Conservation (phyloP, 495 filamentous ascomycete species). For the Aspergillus panamensis region DNA sequence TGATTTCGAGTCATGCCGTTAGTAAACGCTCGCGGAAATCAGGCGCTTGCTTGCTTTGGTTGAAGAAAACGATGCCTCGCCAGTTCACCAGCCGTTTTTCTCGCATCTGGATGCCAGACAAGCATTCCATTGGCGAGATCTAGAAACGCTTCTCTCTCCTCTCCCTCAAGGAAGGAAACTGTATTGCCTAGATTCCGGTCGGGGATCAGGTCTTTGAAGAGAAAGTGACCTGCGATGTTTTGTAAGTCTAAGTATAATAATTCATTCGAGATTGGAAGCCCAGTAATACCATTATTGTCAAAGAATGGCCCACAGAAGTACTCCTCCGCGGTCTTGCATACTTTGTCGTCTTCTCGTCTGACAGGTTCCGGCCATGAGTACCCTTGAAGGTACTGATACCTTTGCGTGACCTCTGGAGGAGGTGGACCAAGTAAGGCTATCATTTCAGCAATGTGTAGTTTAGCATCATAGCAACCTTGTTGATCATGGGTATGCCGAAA, state of each 20-base stretch:
- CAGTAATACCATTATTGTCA: conserved; percentile 33
- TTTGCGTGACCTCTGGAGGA: conserved; percentile 40
- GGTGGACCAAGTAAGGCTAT: conserved; percentile 47
- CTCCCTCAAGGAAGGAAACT: conserved; percentile 31
- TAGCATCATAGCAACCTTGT: conserved; percentile 33
- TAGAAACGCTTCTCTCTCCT: conserved; percentile 43
- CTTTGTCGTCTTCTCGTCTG: conserved; percentile 31
- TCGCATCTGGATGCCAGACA: conserved; percentile 33
- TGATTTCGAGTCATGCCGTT: conserved; percentile 19
- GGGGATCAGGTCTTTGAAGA: conserved; percentile 35
- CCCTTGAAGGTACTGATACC: conserved; percentile 38
- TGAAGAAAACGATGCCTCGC: conserved; percentile 38
- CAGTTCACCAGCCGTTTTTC: conserved; percentile 37
- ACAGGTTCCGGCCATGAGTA: conserved; percentile 35
- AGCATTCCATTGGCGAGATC: conserved; percentile 42
- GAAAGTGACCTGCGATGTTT: conserved; percentile 34
- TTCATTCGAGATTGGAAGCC: conserved; percentile 24
- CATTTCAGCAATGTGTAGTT: conserved; percentile 45
- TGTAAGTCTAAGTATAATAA: conserved; percentile 28
- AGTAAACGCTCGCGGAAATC: conserved; percentile 27
- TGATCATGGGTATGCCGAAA: conserved; percentile 38
- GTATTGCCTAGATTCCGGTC: conserved; percentile 32
- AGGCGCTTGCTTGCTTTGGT: conserved; percentile 29
- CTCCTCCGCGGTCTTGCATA: conserved; percentile 35
- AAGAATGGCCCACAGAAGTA: conserved; percentile 42